Evolutionary conservation across 1,284 basidiomycete genomes (phyloP), one percentile per base, ranked within the genome.

Genomic region (Cutaneotrichosporon mucoides): DNA sequence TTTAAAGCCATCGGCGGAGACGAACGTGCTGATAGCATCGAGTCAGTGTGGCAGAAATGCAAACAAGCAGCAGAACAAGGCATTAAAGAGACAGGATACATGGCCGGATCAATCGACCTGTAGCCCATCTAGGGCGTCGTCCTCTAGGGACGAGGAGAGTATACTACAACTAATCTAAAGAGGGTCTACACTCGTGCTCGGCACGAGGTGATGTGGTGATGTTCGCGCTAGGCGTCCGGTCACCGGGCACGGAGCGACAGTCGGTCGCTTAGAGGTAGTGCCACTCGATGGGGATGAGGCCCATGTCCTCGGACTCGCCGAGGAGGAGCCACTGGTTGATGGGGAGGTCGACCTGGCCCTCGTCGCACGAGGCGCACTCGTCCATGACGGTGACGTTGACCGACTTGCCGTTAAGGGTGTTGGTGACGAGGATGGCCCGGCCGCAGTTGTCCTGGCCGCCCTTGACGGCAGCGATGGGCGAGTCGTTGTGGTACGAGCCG

Each of bases 131-230:
- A 16, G 6, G 16, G 16, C 49, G 41, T 24, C 24, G 24, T 51
- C 49, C 49, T 15, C 11, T 40, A 13, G 49, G 49, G 49, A 51
- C 38, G 38, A 24, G 24, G 9, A 41, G 49, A 48, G 46, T 48
- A 48, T 51, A 41, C 38, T 51, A 51, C 38, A 51, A 51, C 49
- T 41, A 51, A 11, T 40, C 49, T 51, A 51, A 51, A 12, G 49
- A 51, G 16, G 37, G 49, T 51, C 37, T 51, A 51, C 37, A 51
- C 37, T 24, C 13, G 49, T 51, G 49, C 49, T 6, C 49, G 16
- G 49, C 49, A 51, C 38, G 38, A 41, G 37, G 49, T 51, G 49
- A 33, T 10, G 9, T 38, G 12, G 37, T 16, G 11, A 42, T 33
- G 49, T n/a, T 48, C 33, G 46, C 46, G n/a, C 46, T 35, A 2